phyloP scores from a whole-genome alignment of 2,329 filamentous ascomycete genomes.

The Ophiostoma australiae region DNA sequence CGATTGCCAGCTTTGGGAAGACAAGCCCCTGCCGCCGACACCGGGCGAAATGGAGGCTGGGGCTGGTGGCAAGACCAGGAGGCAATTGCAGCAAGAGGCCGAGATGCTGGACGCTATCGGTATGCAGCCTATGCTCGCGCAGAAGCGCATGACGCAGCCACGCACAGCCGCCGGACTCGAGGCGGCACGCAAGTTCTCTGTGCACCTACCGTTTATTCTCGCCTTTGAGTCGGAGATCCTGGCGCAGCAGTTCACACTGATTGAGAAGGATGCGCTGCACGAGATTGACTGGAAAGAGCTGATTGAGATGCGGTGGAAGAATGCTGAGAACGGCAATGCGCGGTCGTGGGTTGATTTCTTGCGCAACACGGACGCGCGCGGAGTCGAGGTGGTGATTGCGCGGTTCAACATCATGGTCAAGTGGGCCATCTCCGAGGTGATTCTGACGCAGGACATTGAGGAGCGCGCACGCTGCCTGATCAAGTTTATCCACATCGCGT shows the following conservation, averaged over 20 bases:
- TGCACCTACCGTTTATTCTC: slow-evolving; percentile 73
- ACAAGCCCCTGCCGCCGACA: slow-evolving; percentile 46
- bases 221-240: slow-evolving; percentile 74
- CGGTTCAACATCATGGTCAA: slow-evolving; percentile 87
- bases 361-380: slow-evolving; percentile 63
- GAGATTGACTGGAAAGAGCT: slow-evolving; percentile 87
- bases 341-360: slow-evolving; percentile 80
- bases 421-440: slow-evolving; percentile 75
- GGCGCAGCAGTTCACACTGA: slow-evolving; percentile 77
- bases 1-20: slow-evolving; percentile 41
- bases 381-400: slow-evolving; percentile 78
- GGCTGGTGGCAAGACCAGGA: slow-evolving; percentile 3
- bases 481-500: slow-evolving; percentile 77
- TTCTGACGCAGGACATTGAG: slow-evolving; percentile 65
- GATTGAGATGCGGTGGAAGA: slow-evolving; percentile 78
- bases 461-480: slow-evolving; percentile 72
- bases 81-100: slow-evolving; percentile 15
- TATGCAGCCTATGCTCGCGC: slow-evolving; percentile 6
- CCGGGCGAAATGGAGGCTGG: slow-evolving; percentile 31
- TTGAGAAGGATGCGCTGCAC: slow-evolving; percentile 79
- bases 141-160: background rate
- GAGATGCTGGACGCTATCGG: slow-evolving; percentile 34
- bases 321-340: slow-evolving; percentile 57
- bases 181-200: slow-evolving; percentile 39
- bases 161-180: slow-evolving; percentile 8